Evolutionary conservation across 495 filamentous ascomycete genomes (phyloP), one percentile per base, ranked within the genome.

Genomic region (Podospora conica): DNA sequence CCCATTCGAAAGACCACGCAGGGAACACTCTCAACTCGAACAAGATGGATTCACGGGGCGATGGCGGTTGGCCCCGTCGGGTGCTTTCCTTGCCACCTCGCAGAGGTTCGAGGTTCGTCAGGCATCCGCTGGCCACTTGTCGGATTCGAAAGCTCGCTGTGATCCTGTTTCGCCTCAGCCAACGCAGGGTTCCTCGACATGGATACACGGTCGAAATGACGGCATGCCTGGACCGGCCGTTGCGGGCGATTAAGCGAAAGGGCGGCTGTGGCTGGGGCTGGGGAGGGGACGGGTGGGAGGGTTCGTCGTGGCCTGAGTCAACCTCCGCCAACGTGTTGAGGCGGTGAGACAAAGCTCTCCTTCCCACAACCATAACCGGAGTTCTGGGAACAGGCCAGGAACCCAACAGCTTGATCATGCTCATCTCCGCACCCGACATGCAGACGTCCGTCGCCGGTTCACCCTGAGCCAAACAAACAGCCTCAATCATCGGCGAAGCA

Each of bases 281-380:
- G 9, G 58, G 25, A 15, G 15, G 9, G 58, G 25, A 15, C 24
- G 57, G 11, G 8, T 24, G 58, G 20, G 23, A 60, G 58, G 58
- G 25, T 20, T 29, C 58, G 58, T 60, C 54, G 28, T 65, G 60
- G 63, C 23, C 57, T 58, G 57, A 23, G 24, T 33, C 59, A 65
- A 29, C 21, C 27, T 28, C 64, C 64, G 64, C 9, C 40, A 53
- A 21, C 60, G 10, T 11, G 21, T 20, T 24, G 40, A 48, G 40
- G 60, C 21, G 60, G 60, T 61, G 33, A 24, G 21, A 68, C 24
- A 31, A 9, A 53, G 58, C 20, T 15, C 23, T 53, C 28, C 33
- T 27, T 40, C 48, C 48, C 58, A 55, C 67, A 73, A 72, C 65
- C 70, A 68, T 72, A 72, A 70, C 73, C 69, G 58, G 55, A 70